Evolutionary conservation across 495 filamentous ascomycete species (phyloP).

Genomic region (Friedmanniomyces simplex): DNA sequence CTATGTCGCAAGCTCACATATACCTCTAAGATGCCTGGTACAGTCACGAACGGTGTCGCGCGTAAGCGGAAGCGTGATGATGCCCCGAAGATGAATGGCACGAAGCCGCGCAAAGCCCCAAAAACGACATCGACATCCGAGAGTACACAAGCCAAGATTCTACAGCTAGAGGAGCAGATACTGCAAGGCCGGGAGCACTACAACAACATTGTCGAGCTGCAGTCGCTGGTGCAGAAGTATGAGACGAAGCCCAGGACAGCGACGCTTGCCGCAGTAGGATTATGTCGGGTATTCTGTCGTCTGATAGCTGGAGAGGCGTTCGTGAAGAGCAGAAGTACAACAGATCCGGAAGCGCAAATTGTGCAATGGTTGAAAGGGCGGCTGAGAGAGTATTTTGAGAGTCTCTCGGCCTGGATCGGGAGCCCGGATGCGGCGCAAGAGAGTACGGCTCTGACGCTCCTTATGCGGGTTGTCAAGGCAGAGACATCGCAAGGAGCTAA

Average conservation of each 20-base stretch:
- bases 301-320: constrained; percentile 69
- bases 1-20: too few species aligned
- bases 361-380: constrained; percentile 68
- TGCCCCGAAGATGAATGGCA: constrained; percentile 38
- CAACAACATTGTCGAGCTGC: constrained; percentile 76
- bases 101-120: constrained; percentile 15
- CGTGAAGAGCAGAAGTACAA: constrained; percentile 47
- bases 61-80: constrained; percentile 12
- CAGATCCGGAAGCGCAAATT: constrained; percentile 64
- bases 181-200: constrained; percentile 77
- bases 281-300: constrained; percentile 83
- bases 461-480: constrained; percentile 75
- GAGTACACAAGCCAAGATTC: constrained; percentile 43
- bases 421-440: constrained; percentile 24
- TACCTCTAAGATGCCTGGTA: constrained; percentile 6
- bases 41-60: neutral
- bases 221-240: constrained; percentile 47
- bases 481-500: constrained; percentile 52
- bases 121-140: constrained; percentile 34
- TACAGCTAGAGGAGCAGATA: constrained; percentile 64
- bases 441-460: constrained; percentile 57
- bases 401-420: constrained; percentile 21
- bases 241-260: constrained; percentile 30
- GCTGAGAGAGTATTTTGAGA: constrained; percentile 49
- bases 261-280: constrained; percentile 58